These are phyloP conservation scores for Clarkia xantiana DNA, from an alignment of 345 rosid species.

Conservation along the genomic window DNA sequence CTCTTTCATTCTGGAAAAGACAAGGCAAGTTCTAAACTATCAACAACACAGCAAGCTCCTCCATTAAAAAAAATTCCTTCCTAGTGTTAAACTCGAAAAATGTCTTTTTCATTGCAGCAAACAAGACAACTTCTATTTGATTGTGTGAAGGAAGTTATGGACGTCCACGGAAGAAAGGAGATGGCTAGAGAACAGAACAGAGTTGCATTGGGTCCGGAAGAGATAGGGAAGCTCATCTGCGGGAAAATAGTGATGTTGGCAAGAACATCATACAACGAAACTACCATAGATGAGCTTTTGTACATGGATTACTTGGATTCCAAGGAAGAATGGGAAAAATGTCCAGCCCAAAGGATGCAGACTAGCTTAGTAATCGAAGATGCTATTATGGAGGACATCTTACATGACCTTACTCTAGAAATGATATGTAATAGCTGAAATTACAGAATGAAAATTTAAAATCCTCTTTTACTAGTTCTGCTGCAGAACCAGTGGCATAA, in stretches of 20 bases:
- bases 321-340: constrained; percentile 20
- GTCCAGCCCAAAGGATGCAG: constrained; percentile 10
- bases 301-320: constrained; percentile 16
- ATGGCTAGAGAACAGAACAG: neutral
- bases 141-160: constrained; percentile 28
- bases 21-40: constrained; percentile 5
- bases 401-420: constrained; percentile 16
- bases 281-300: constrained; percentile 11
- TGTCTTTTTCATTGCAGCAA: constrained; percentile 14
- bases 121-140: constrained; percentile 36
- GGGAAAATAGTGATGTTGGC: constrained; percentile 20
- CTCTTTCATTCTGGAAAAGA: constrained; percentile 11
- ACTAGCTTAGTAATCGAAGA: constrained; percentile 24
- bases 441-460: too few relatives aligned
- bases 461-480: too few relatives aligned
- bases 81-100: constrained; percentile 15
- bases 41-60: constrained; percentile 10
- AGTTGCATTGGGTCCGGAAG: constrained; percentile 10
- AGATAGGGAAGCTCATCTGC: constrained; percentile 17
- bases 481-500: too few relatives aligned
- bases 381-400: constrained; percentile 24
- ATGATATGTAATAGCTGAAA: constrained; percentile 5
- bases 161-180: constrained; percentile 13
- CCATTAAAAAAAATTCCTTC: constrained; percentile 2
- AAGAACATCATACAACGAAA: constrained; percentile 14